Base-by-base conservation (phyloP, 768 basidiomycete genomes). In the Rhodosporidiobolus odoratus region DNA sequence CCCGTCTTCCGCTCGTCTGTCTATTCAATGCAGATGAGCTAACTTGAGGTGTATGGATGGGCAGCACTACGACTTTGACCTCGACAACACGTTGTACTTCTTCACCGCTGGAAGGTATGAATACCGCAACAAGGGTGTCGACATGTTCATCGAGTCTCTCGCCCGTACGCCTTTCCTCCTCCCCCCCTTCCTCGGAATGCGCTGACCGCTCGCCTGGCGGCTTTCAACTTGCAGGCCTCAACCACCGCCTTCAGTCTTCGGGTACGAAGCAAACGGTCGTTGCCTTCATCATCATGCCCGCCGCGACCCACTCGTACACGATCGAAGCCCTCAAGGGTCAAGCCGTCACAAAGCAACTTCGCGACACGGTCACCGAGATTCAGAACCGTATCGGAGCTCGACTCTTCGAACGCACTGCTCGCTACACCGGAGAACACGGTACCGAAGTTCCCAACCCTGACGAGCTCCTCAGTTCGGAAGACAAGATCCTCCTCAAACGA, bases 41-140 rank as follows among this genome's bases (percentile, higher is more conserved):
- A 17, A 25, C 30, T 12, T 58, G n/a, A n/a, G n/a, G n/a, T n/a
- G n/a, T 57, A 5, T 30, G 27, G 9, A 4, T 34, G 32, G 4
- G 16, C 57, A 58, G 57, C 65, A 68, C 61, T 92, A 91, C 80
- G 90, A 98, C 79, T 97, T 98, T 78, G 92, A 97, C 80, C 84
- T 98, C 50, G 77, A 78, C 62, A 81, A 83, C 78, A 81, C 80
- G 19, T 75, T 82, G 50, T 82, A 96, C 90, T 87, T 97, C 86
- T 99, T 99, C 82, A 98, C 92, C 23, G 96, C 96, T n/a, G 96
- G 96, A 50, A 87, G 96, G 53, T 99, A 99, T 80, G 96, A 99
- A 80, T 99, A 96, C 80, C 85, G 96, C 50, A 99, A 99, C 83
- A 99, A 99, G 83, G 96, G 96, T 65, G 93, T 98, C 38, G 96